phyloP scores from a whole-genome alignment of 2,329 filamentous ascomycete genomes.

The Lasiodiplodia theobromae region DNA sequence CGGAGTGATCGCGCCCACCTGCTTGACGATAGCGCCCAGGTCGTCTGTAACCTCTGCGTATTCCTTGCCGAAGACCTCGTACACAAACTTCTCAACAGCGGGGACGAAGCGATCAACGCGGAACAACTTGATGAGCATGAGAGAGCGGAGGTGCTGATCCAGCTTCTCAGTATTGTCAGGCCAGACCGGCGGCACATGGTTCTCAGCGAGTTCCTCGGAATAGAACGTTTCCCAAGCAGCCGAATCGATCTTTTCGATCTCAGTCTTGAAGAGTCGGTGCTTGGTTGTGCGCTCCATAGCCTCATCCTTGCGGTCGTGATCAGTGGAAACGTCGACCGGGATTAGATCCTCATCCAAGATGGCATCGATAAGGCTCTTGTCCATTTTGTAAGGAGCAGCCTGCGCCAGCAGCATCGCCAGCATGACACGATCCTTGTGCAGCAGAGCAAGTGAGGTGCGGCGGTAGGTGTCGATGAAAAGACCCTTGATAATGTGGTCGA shows the following conservation, averaged over 20 bases:
- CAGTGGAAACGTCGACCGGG: slow-evolving; percentile 79
- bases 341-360: slow-evolving; percentile 81
- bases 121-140: slow-evolving; percentile 92
- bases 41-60: slow-evolving; percentile 87
- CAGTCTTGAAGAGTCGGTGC: slow-evolving; percentile 75
- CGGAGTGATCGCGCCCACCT: slow-evolving; percentile 83
- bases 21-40: slow-evolving; percentile 80
- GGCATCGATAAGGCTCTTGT: slow-evolving; percentile 84
- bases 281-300: slow-evolving; percentile 73
- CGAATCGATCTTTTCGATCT: slow-evolving; percentile 67
- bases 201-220: slow-evolving; percentile 84
- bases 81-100: slow-evolving; percentile 87
- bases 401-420: slow-evolving; percentile 94
- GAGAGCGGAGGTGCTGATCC: slow-evolving; percentile 80
- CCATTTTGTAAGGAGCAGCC: slow-evolving; percentile 95
- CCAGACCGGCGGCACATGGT: slow-evolving; percentile 80
- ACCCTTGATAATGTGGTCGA: slow-evolving; percentile 89
- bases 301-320: slow-evolving; percentile 68
- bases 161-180: slow-evolving; percentile 67
- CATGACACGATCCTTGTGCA: slow-evolving; percentile 94
- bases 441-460: slow-evolving; percentile 87
- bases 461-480: slow-evolving; percentile 92
- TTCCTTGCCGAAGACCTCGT: slow-evolving; percentile 80
- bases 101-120: slow-evolving; percentile 95
- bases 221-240: slow-evolving; percentile 84